Base-by-base conservation (phyloP, 169 alveolate genomes). In the Plasmodium chabaudi region DNA sequence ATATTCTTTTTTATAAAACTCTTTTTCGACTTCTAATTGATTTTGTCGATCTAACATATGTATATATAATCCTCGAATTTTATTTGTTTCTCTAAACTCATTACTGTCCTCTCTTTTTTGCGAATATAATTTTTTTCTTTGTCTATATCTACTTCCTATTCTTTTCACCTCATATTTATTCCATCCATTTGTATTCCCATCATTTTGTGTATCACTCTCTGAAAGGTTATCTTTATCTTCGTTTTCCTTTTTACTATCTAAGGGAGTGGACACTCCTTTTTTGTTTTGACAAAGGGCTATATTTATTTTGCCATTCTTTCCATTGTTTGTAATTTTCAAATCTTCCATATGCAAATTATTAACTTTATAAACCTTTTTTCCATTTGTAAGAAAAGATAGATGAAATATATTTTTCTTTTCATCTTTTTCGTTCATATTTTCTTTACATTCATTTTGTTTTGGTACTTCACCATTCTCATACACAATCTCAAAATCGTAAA, bases 1-100 rank as follows among this genome's bases (percentile, higher is more conserved):
- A 9, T 65, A 61, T 27, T 82, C 90, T 3, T 82, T 44, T 56
- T 82, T 82, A 46, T 82, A 82, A 60, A 82, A 82, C 47, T 82
- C 69, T 2, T 42, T 55, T 17, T 82, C 90, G 21, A 64, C 44
- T 23, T 67, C 79, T 56, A 82, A 60, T 42, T 82, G 55, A 49
- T 19, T 34, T 51, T 82, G 90, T 23, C 15, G 67, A 47, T 82
- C 86, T 42, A 82, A 17, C 63, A 82, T 15, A 25, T 82, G 86
- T 12, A 82, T 55, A 19, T 82, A 82, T 25, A 82, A 47, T 1
- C 86, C 90, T 21, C 90, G 44, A 6, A 82, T 17, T 55, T 84
- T 68, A 27, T 82, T 82, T 13, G 90, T 82, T 13, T 82, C 90
- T 21, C 39, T 55, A 17, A 69, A 68, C 49, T 82, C 86, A 21